Percentiles rank a stretch among this genome's conserved stretches.
Conservation (phyloP, 345 rosid genomes). For the Balakata baccata region DNA sequence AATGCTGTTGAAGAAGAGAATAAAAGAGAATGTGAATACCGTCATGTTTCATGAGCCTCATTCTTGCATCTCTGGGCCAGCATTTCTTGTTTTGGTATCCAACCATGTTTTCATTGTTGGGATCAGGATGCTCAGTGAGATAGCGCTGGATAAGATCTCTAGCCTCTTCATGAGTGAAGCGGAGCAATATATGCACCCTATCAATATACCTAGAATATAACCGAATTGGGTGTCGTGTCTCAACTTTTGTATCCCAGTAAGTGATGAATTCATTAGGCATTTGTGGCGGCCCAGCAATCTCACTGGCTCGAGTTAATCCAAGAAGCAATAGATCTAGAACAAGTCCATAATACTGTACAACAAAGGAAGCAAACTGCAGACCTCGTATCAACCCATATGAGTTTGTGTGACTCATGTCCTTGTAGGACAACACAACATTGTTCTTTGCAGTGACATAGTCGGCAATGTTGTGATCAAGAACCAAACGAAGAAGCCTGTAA, state of each 20-base stretch:
- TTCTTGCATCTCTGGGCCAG: slow-evolving; percentile 99
- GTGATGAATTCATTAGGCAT: slow-evolving; percentile 98
- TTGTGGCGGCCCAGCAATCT: slow-evolving; percentile 99
- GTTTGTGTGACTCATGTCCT: slow-evolving; percentile 99
- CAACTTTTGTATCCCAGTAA: slow-evolving; percentile 95
- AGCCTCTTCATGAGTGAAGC: slow-evolving; percentile 97
- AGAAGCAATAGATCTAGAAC: slow-evolving; percentile 91
- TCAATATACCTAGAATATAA: slow-evolving; percentile 95
- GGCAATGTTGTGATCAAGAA: slow-evolving; percentile 98
- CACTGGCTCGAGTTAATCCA: slow-evolving; percentile 98
- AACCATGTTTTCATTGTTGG: slow-evolving; percentile 99
- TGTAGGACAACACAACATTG: slow-evolving; percentile 94
- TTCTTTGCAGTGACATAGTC: slow-evolving; percentile 99
- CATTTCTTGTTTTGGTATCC: slow-evolving; percentile 99
- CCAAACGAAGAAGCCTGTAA: slow-evolving; percentile 91
- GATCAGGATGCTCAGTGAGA: slow-evolving; percentile 99
- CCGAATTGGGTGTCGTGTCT: slow-evolving; percentile 94
- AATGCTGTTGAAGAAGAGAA: not conserved
- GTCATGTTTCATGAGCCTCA: slow-evolving; percentile 99
- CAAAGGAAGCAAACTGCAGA: slow-evolving; percentile 98
- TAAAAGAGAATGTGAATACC: slow-evolving; percentile 43
- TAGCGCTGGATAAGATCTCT: slow-evolving; percentile 98
- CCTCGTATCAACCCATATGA: slow-evolving; percentile 98
- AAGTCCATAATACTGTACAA: slow-evolving; percentile 97
- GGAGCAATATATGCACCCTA: slow-evolving; percentile 88